Evolutionary conservation across 2,329 filamentous ascomycete genomes (phyloP).

Genomic region (Elsinoe batatas): DNA sequence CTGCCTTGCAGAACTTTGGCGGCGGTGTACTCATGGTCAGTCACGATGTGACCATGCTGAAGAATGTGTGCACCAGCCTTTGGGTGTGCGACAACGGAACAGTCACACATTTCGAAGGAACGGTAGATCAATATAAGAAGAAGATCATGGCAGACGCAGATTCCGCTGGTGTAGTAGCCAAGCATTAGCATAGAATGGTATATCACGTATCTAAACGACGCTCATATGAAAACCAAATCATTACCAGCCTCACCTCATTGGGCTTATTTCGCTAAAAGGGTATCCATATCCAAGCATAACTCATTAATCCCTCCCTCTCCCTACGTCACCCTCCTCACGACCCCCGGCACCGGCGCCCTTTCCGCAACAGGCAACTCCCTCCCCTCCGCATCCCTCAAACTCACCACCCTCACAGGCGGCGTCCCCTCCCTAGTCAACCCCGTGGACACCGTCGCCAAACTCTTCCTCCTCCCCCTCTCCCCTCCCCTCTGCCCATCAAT

Average conservation of each 20-base stretch:
- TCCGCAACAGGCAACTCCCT: conserved; percentile 35
- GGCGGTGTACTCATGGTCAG: conserved; percentile 97
- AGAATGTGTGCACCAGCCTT: conserved; percentile 85
- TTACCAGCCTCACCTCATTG: background rate
- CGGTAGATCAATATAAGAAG: conserved; percentile 97
- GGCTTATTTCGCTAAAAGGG: background rate
- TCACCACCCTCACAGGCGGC: conserved; percentile 24
- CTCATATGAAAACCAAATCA: background rate
- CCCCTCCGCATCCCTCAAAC: conserved; percentile 32
- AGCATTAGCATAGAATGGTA: conserved; percentile 23
- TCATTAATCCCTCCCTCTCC: background rate
- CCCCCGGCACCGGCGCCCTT: conserved; percentile 33
- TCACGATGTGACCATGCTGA: conserved; percentile 97
- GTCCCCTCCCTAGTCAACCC: conserved; percentile 19
- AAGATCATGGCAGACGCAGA: conserved; percentile 84
- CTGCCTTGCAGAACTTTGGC: conserved; percentile 75
- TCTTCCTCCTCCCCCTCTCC: conserved; percentile 13
- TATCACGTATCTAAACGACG: conserved; percentile 5
- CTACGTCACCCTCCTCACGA: background rate
- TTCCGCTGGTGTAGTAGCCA: conserved; percentile 70
- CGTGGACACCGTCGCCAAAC: conserved; percentile 20
- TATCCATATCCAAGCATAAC: conserved; percentile 1
- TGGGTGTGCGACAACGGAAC: conserved; percentile 95
- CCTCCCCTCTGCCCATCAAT: conserved; percentile 21
- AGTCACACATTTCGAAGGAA: conserved; percentile 91